Evolutionary conservation across 306 rosid species (phyloP).

Genomic region (Carpinus viminea): DNA sequence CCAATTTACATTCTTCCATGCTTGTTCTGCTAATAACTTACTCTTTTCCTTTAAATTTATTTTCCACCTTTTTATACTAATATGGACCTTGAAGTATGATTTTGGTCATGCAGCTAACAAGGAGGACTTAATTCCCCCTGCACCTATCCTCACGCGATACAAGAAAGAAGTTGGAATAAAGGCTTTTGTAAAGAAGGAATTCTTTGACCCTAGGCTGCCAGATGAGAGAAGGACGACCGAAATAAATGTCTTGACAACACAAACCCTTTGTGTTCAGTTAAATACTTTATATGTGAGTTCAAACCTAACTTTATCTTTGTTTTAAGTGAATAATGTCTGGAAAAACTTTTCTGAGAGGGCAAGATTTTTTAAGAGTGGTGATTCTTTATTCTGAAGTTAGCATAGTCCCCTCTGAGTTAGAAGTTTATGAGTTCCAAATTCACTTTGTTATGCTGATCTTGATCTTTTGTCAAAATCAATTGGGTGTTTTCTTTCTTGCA

Average conservation of each 20-base stretch:
- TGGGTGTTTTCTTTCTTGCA: neutral
- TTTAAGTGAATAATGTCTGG: constrained; percentile 8
- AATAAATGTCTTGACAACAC: constrained; percentile 71
- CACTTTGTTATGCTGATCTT: constrained; percentile 8
- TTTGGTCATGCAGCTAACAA: constrained; percentile 70
- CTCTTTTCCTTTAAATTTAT: neutral
- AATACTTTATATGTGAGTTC: constrained; percentile 91
- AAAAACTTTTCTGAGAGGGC: constrained; percentile 5
- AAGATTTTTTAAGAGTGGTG: neutral
- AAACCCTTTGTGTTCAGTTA: constrained; percentile 86
- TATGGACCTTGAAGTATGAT: constrained; percentile 20
- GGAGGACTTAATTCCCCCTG: constrained; percentile 90
- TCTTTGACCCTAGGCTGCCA: constrained; percentile 80
- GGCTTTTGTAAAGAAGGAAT: constrained; percentile 97
- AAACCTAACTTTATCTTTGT: constrained; percentile 14
- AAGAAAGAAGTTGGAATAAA: constrained; percentile 88
- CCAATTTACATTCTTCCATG: constrained; percentile 19
- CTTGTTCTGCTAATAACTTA: constrained; percentile 18
- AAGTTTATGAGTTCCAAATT: constrained; percentile 21
- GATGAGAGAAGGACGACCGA: constrained; percentile 76
- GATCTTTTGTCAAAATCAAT: constrained; percentile 4
- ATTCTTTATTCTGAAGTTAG: constrained; percentile 1
- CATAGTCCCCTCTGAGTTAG: constrained; percentile 1
- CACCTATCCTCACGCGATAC: constrained; percentile 90
- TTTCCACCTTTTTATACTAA: neutral